Base-by-base conservation (phyloP, 352 stramenopile genomes). In the Globisporangium splendens region DNA sequence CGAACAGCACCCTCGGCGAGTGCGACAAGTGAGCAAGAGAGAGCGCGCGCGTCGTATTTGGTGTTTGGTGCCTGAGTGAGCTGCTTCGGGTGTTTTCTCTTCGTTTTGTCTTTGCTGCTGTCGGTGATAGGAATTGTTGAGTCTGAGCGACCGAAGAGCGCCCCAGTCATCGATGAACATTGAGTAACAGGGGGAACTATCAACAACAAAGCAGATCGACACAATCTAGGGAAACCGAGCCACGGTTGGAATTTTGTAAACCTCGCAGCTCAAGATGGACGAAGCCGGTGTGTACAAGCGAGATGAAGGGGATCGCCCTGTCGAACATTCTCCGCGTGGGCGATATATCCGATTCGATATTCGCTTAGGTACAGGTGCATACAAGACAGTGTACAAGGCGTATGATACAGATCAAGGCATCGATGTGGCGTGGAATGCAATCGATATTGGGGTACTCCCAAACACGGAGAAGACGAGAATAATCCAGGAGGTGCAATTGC, bases 371-470 rank as follows among this genome's bases (percentile, higher is more conserved):
- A 89, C 73, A 20, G 85, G 85, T 50, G 85, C 88, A 43, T 96
- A 96, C 73, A 96, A 96, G 68, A 91, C 85, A 8, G 86, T 96
- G 39, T 98, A 96, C 68, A 95, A 96, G 65, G 91, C 87, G 15
- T 99, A 99, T 75, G 97, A 99, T 72, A 99, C 96, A 20, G 95
- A 98, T 62, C 95, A 99, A 69, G 97, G 97, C 50, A 98, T 99
- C 60, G 96, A 99, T 69, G 96, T 99, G 55, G 97, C 97, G 14
- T 99, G 97, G 97, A 99, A 99, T 63, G 93, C 98, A 28, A 98
- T 99, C 24, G 96, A 98, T 68, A 91, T 99, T 48, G 84, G 82
- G n/a, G 82, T 96, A 35, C 83, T 99, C n/a, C 93, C 96, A 5
- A 93, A 91, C 55, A 89, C 89, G 10, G 96, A 99, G 73, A 95